Percentiles rank a stretch among this genome's conserved stretches.
These are phyloP conservation scores for Pseudogymnoascus sp. DNA, from an alignment of 2,329 filamentous ascomycete species.

Conservation along the genomic window DNA sequence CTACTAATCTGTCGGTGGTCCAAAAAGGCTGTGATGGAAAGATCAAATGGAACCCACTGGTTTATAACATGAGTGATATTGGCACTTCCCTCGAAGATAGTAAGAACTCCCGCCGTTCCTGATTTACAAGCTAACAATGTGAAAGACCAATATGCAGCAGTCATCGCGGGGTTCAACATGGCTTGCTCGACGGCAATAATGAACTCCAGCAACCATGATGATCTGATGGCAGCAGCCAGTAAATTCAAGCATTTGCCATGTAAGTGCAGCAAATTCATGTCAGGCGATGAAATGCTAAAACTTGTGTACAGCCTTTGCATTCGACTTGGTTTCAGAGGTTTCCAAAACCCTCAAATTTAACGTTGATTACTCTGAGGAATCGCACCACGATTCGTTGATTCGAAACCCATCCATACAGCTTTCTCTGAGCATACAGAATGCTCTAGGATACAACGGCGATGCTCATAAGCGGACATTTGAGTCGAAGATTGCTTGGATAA, in stretches of 20 bases:
- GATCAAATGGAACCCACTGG: conserved; percentile 50
- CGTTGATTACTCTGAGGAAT: conserved; percentile 75
- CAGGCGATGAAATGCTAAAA: conserved; percentile 8
- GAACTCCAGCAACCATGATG: conserved; percentile 52
- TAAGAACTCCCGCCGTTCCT: conserved; percentile 26
- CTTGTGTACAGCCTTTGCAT: conserved; percentile 44
- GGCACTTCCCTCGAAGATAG: conserved; percentile 42
- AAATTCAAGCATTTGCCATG: conserved; percentile 21
- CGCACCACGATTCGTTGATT: conserved; percentile 63
- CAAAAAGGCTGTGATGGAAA: conserved; percentile 52
- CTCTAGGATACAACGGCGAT: conserved; percentile 65
- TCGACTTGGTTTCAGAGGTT: conserved; percentile 58
- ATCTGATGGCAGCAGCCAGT: conserved; percentile 60
- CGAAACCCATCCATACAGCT: conserved; percentile 66
- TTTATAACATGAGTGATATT: conserved; percentile 43
- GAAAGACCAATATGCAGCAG: conserved; percentile 47
- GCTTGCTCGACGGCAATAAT: conserved; percentile 42
- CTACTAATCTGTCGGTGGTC: conserved; percentile 51
- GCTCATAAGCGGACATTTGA: conserved; percentile 54
- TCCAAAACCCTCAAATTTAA: conserved; percentile 63
- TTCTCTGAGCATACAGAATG: conserved; percentile 70
- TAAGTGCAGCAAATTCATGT: conserved; percentile 11
- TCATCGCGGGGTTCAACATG: conserved; percentile 54
- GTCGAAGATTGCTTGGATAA: conserved; percentile 67
- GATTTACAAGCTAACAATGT: conserved; percentile 17